Percentiles rank a stretch among this genome's conserved stretches.
Conservation (phyloP, 352 stramenopile species). For the Globisporangium ultimum region DNA sequence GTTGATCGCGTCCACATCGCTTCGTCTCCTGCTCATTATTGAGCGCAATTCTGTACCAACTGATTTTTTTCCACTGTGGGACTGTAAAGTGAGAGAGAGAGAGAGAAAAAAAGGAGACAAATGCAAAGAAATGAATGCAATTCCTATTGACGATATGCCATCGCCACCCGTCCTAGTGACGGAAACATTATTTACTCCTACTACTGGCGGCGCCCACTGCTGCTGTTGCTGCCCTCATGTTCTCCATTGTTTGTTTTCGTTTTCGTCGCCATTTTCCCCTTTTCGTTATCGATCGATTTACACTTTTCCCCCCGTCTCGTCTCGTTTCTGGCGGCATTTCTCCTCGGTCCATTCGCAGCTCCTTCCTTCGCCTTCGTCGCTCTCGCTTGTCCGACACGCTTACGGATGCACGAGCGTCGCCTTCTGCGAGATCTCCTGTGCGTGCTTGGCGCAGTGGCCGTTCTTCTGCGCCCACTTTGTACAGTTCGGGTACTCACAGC, state of each 20-base stretch:
- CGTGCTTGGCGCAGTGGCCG: constrained; percentile 83
- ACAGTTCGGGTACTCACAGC: constrained; percentile 80
- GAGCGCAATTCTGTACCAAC: too few species aligned
- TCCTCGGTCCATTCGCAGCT: neutral
- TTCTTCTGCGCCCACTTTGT: constrained; percentile 89
- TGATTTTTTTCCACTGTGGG: too few species aligned
- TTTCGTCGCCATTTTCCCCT: neutral
- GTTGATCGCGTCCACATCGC: neutral
- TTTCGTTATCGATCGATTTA: constrained; percentile 1
- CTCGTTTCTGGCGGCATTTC: neutral
- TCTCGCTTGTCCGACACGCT: constrained; percentile 1
- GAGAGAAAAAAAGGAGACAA: too few species aligned
- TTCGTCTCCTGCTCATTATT: constrained; percentile 1
- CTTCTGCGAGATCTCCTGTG: constrained; percentile 72
- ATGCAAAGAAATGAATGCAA: too few species aligned
- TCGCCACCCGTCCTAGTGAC: neutral
- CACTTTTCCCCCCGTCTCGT: neutral
- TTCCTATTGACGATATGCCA: neutral
- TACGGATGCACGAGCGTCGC: constrained; percentile 28
- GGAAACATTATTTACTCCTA: neutral
- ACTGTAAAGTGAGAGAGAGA: too few species aligned
- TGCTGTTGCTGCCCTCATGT: too few species aligned
- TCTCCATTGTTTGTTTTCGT: neutral
- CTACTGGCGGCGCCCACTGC: too few species aligned
- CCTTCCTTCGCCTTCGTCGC: neutral